A percentile compares a stretch with the other conserved stretches of the same genome.
These are phyloP conservation scores for Hysterium pulicare DNA, from an alignment of 2,329 filamentous ascomycete genomes.

Conservation along the genomic window DNA sequence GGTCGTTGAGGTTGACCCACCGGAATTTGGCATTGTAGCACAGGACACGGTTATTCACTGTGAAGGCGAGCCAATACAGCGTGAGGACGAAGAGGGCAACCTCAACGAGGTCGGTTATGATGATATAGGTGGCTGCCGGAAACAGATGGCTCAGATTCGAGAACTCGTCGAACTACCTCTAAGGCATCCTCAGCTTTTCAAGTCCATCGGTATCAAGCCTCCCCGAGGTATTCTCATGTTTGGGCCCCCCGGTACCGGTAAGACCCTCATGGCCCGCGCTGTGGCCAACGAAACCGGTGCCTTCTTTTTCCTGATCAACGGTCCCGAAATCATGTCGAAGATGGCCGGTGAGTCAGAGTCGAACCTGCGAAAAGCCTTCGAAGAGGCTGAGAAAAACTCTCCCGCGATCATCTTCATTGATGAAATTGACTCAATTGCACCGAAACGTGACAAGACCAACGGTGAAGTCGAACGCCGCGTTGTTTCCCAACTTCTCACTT, in stretches of 20 bases:
- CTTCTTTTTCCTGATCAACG: constrained; percentile 99
- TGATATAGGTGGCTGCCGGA: constrained; percentile 97
- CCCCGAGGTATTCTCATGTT: constrained; percentile 92
- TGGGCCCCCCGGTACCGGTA: constrained; percentile 97
- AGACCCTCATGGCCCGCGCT: constrained; percentile 97
- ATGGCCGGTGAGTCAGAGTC: constrained; percentile 99
- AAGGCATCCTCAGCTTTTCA: constrained; percentile 97
- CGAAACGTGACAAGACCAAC: constrained; percentile 99
- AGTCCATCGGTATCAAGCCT: constrained; percentile 99
- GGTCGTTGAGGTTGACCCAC: constrained; percentile 96
- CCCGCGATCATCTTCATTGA: constrained; percentile 99
- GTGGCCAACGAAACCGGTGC: constrained; percentile 98
- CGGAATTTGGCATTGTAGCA: constrained; percentile 97
- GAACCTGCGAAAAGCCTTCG: constrained; percentile 97
- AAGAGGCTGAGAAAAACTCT: constrained; percentile 99
- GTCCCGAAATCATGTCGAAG: constrained; percentile 99
- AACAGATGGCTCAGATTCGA: constrained; percentile 99
- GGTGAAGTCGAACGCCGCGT: constrained; percentile 98
- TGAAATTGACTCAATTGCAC: constrained; percentile 98
- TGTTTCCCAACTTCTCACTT: constrained; percentile 90
- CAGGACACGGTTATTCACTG: constrained; percentile 99
- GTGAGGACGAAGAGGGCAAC: constrained; percentile 98
- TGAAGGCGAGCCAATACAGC: constrained; percentile 94
- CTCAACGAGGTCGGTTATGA: constrained; percentile 99
- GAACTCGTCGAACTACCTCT: constrained; percentile 97